Base-by-base conservation (phyloP, 768 basidiomycete genomes). In the Trametopsis cervina region DNA sequence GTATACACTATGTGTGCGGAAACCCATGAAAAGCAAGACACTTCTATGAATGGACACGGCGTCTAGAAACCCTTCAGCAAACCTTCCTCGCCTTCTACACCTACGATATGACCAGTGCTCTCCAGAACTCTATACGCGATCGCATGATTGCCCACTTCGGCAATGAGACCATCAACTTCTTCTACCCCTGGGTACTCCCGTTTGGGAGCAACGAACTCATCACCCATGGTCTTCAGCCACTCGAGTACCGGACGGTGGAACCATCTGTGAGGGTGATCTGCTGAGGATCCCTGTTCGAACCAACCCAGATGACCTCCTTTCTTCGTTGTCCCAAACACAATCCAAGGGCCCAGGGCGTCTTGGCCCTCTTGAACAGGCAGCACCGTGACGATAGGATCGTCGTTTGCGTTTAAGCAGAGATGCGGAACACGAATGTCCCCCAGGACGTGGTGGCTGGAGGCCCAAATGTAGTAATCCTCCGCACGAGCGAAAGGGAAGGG, bases 291-390 rank as follows among this genome's bases (percentile, higher is more conserved):
- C n/a, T 54, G 63, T 64, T 85, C 76, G 56, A 89, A 89, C 88
- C 88, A 94, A 29, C 90, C 90, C 12, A 91, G 71, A 66, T 90
- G 88, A 0, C 88, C 87, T 1, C 87, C 89, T 18, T 69, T 65
- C 24, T 69, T 63, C 0, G 89, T 89, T 40, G 83, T 59, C 18
- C 69, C 80, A 67, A 83, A 78, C 2, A 77, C 69, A 12, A 82
- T 74, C 58, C 74, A 74, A 44, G 57, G 38, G 36, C 49, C 47
- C 24, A 54, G 17, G 4, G 69, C 69, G 54, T 77, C 79, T 21
- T 69, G 72, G 48, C 69, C 72, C 5, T 69, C 71, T 49, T 81
- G 72, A 61, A 75, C 71, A 24, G 85, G 85, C 33, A 83, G 70
- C 46, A 76, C 69, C 40, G 70, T 72, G 18, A 89, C 80, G 36